phyloP scores from a whole-genome alignment of 257 asterid genomes.

The Salvia splendens region DNA sequence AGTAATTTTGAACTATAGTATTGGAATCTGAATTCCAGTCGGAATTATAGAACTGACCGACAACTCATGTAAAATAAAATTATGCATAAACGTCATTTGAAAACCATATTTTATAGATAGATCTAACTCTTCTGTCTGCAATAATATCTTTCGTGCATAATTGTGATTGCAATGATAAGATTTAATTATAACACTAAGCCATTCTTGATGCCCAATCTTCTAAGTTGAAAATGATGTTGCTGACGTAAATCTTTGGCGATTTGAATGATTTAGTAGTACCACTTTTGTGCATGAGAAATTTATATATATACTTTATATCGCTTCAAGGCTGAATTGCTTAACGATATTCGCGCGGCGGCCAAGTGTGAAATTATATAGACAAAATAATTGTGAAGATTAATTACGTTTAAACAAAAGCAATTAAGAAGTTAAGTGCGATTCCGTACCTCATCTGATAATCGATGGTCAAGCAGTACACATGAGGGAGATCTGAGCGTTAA shows the following conservation, averaged over 20 bases:
- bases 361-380: conserved; percentile 25
- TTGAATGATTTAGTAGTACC: not conserved
- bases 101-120: not conserved
- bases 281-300: not conserved
- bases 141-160: not conserved
- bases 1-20: no score
- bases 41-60: not conserved
- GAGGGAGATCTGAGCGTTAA: conserved; percentile 29
- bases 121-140: not conserved
- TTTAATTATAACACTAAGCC: not conserved
- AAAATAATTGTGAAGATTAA: not conserved
- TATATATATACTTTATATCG: not conserved
- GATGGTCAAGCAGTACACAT: conserved; percentile 23
- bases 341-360: conserved; percentile 33
- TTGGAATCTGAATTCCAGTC: no score
- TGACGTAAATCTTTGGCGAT: not conserved
- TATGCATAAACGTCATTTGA: no score
- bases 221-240: not conserved
- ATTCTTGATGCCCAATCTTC: not conserved
- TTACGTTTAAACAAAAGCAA: not conserved
- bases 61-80: not conserved
- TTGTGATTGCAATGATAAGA: not conserved
- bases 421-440: conserved; percentile 22
- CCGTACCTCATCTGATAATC: conserved; percentile 36
- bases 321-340: conserved; percentile 35